Percentiles rank a stretch among this genome's conserved stretches.
phyloP scores from a whole-genome alignment of 2,329 filamentous ascomycete species.

The Pseudogymnoascus sp. region DNA sequence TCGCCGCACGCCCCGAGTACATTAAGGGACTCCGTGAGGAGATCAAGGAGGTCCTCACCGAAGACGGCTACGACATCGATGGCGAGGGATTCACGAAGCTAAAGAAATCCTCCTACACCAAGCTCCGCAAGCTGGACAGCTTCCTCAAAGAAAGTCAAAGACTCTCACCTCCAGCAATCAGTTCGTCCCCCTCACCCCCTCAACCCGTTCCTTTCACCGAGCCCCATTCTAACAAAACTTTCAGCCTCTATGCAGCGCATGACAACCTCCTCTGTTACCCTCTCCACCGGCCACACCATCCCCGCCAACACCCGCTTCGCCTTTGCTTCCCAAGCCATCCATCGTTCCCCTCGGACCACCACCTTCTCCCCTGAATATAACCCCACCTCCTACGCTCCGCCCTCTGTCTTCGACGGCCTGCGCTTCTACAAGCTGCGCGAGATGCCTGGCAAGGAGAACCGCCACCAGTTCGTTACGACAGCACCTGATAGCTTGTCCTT shows the following conservation, averaged over 20 bases:
- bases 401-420: constrained; percentile 19
- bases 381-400: constrained; percentile 9
- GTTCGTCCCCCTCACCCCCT: constrained; percentile 17
- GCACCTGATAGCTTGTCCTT: constrained; percentile 28
- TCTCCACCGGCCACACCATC: constrained; percentile 29
- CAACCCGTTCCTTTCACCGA: neutral
- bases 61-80: constrained; percentile 44
- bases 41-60: constrained; percentile 19
- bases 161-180: constrained; percentile 26
- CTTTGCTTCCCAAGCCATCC: constrained; percentile 26
- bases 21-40: constrained; percentile 20
- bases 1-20: constrained; percentile 41
- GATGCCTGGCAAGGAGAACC: constrained; percentile 20
- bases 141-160: constrained; percentile 35
- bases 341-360: constrained; percentile 19
- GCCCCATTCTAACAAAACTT: neutral
- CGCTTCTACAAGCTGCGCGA: constrained; percentile 19
- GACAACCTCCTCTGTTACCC: constrained; percentile 20
- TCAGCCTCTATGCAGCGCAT: constrained; percentile 18
- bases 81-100: constrained; percentile 32
- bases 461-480: constrained; percentile 31
- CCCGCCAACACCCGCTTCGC: constrained; percentile 24
- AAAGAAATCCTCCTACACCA: constrained; percentile 19
- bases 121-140: constrained; percentile 31
- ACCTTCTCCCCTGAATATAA: constrained; percentile 22